A percentile compares a stretch with the other conserved stretches of the same genome.
Conservation (phyloP, 2,329 filamentous ascomycete genomes). For the Claviceps sp. region DNA sequence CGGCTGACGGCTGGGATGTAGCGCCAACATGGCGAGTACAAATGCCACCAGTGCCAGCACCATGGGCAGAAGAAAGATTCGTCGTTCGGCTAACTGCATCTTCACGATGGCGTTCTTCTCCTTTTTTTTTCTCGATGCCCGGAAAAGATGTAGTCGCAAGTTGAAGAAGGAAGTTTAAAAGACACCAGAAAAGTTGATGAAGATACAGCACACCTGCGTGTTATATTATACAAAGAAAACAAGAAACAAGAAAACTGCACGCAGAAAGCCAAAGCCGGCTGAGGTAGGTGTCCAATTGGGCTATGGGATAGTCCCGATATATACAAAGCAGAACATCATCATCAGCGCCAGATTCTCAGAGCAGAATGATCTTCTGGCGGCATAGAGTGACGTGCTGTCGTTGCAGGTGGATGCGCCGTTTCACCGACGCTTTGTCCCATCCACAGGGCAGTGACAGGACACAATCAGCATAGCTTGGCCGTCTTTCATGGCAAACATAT, state of each 20-base stretch:
- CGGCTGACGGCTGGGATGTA: conserved; percentile 26
- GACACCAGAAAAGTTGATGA: too few relatives aligned
- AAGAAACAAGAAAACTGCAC: background rate
- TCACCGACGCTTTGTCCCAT: background rate
- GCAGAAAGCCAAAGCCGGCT: background rate
- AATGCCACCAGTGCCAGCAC: conserved; percentile 24
- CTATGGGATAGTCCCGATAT: background rate
- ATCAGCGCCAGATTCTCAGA: background rate
- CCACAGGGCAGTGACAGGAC: background rate
- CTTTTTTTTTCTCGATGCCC: background rate
- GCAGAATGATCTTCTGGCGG: background rate
- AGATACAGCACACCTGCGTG: too few relatives aligned
- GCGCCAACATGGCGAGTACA: conserved; percentile 24
- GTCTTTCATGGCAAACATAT: background rate
- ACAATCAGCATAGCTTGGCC: background rate
- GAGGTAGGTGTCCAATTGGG: background rate
- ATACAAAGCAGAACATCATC: background rate
- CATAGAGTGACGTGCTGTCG: background rate
- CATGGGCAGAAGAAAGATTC: conserved; percentile 23
- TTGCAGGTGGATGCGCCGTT: background rate
- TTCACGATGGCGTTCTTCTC: background rate
- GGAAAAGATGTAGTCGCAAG: background rate
- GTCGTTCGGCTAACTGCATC: conserved; percentile 5
- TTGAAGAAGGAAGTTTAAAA: background rate
- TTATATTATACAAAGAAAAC: too few relatives aligned